Conservation (phyloP, 768 basidiomycete species). For the Holtermanniella nyarrowii region DNA sequence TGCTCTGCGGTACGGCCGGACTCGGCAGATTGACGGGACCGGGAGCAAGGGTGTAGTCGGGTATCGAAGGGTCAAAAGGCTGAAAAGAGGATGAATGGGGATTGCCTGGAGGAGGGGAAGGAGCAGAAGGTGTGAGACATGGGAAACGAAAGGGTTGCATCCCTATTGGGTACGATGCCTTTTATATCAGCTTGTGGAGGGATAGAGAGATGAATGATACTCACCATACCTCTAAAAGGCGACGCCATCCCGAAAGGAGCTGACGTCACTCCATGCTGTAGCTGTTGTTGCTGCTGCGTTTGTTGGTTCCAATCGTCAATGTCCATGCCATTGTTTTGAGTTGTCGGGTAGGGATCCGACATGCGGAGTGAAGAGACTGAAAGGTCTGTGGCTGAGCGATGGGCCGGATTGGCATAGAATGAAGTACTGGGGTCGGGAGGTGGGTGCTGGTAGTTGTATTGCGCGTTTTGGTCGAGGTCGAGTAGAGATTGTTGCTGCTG, state of each 20-base stretch:
- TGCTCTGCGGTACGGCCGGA: too few relatives aligned
- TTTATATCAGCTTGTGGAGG: background rate
- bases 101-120: slow-evolving; percentile 25
- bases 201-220: slow-evolving; percentile 2
- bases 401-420: background rate
- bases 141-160: slow-evolving; percentile 32
- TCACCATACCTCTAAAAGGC: background rate
- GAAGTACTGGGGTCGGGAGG: background rate
- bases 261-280: too few relatives aligned
- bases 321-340: background rate
- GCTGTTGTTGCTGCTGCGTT: too few relatives aligned
- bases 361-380: background rate
- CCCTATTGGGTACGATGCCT: slow-evolving; percentile 18
- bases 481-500: background rate
- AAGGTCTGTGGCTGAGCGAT: background rate
- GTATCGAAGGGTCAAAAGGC: slow-evolving; percentile 15
- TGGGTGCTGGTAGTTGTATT: background rate
- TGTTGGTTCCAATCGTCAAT: background rate
- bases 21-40: background rate
- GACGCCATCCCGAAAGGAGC: background rate
- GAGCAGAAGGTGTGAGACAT: slow-evolving; percentile 16
- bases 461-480: background rate
- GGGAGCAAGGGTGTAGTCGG: background rate
- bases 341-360: background rate
- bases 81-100: slow-evolving; percentile 20